Base-by-base conservation (phyloP, 495 filamentous ascomycete species). In the Xylaria bambusicola region DNA sequence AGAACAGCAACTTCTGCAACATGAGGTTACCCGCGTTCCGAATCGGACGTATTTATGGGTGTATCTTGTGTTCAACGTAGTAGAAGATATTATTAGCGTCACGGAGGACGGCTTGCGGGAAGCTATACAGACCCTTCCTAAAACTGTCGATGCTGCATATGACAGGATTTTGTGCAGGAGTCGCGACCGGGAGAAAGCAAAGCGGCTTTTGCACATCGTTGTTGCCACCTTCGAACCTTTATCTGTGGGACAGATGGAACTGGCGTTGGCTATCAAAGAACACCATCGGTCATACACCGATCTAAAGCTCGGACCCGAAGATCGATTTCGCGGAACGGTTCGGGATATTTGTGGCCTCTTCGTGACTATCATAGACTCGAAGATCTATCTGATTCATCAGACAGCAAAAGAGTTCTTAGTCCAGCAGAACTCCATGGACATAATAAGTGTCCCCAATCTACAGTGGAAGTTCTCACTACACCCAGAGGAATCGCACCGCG, bases 321-420 rank as follows among this genome's bases (percentile, higher is more conserved):
- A 57, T 15, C 46, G 54, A 20, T 72, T 77, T 29, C 58, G 60
- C 18, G 9, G 56, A 0, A 60, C 49, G 6, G 33, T 79, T 1
- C 49, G 70, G 64, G 65, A 72, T 15, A 17, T 72, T 6, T 79
- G 77, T 50, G 76, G 77, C 0, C 70, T 78, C 9, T 72, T 78
- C 51, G 57, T 80, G n/a, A 65, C 58, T 1, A 71, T 77, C 20
- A 52, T 67, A 17, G 62, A 73, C 36, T 66, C 62, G 0, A 71
- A 62, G 52, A 53, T 80, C 2, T 80, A 75, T 51, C 50, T 80
- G 1, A 62, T 80, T 24, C 77, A 78, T 42, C 77, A 80, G 45
- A 80, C 77, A 1, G 74, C 70, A 6, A 77, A 62, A 50, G 72
- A 77, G 52, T 76, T 72, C 40, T 58, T 75, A 13, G 59, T 73